Percentiles rank a stretch among this genome's conserved stretches.
Conservation (phyloP, 192 early-diverging fungal species). For the Coemansia sp. region DNA sequence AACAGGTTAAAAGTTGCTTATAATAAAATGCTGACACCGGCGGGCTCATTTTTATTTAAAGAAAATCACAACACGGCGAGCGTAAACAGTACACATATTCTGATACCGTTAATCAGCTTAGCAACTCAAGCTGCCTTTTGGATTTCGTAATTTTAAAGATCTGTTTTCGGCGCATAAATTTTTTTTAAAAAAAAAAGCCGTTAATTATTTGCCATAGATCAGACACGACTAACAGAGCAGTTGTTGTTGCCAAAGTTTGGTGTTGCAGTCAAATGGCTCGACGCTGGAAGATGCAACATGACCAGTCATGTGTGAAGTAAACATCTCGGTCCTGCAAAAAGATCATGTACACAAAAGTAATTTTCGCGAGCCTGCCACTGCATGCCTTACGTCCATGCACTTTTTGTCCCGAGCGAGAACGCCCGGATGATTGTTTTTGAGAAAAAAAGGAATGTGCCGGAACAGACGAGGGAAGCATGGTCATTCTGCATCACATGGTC, state of each 20-base stretch:
- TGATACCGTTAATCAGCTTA: too few species aligned
- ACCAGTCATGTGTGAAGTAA: neutral
- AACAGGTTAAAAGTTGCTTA: neutral
- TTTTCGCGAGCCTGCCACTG: neutral
- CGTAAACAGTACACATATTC: too few species aligned
- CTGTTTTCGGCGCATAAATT: too few species aligned
- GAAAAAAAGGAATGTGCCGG: neutral
- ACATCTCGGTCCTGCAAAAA: neutral
- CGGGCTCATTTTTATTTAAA: neutral
- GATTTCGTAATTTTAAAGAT: too few species aligned
- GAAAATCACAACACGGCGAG: neutral
- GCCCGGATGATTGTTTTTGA: neutral
- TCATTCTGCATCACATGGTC: neutral
- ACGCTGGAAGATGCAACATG: neutral
- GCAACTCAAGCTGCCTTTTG: too few species aligned
- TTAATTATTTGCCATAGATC: neutral
- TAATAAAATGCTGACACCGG: neutral
- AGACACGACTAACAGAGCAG: neutral
- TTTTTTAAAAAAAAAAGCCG: too few species aligned
- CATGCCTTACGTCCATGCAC: neutral
- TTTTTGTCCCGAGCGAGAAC: neutral
- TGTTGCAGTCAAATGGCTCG: neutral
- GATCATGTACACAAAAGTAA: neutral
- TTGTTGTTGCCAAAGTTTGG: neutral
- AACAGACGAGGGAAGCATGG: neutral